Evolutionary conservation across 495 filamentous ascomycete species (phyloP), one percentile per base, ranked within the genome.

Genomic region (Hypoxylon lienhwacheense): DNA sequence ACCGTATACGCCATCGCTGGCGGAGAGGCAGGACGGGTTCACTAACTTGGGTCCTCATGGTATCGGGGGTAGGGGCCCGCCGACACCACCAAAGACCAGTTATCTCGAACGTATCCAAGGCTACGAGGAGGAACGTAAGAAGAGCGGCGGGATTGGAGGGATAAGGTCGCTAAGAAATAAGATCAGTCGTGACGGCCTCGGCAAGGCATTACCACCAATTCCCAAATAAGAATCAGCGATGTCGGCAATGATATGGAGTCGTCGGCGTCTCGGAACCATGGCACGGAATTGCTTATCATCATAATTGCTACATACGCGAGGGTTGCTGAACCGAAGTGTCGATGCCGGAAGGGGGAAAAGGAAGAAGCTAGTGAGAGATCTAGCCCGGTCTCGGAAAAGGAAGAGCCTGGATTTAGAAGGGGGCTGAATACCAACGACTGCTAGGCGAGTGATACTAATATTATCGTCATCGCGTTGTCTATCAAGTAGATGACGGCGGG

Each of bases 191-290:
- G 70, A 75, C 17, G 73, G 74, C 40, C 63, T 75, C 7, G 79
- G 83, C 24, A 84, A 85, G 64, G 78, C 76, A 5, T 53, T 85
- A 6, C 81, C 82, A 7, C 76, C 80, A 5, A 59, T 81, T 10
- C 81, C 82, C 5, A 68, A 47, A 11, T 63, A 37, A 48, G 12
- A 14, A 33, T 24, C 49, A 47, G 10, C 33, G 62, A 49, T 26
- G 5, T 63, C 25, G 39, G 36, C 12, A 20, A 28, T 10, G 26
- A 8, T 16, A 7, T 17, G 39, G 28, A 37, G n/a, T 42, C 15
- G 17, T 43, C 8, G 58, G 59, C 59, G 59, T 56, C 56, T 34
- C 21, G 34, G 52, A 14, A 35, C 22, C 43, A 22, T 33, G 29
- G 19, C 21, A 19, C 33, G 28, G 37, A 14, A 37, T 40, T 29